Percentiles rank a stretch among this genome's conserved stretches.
Evolutionary conservation across 2,329 filamentous ascomycete genomes (phyloP).

Genomic region (Herpotrichia juniperi): DNA sequence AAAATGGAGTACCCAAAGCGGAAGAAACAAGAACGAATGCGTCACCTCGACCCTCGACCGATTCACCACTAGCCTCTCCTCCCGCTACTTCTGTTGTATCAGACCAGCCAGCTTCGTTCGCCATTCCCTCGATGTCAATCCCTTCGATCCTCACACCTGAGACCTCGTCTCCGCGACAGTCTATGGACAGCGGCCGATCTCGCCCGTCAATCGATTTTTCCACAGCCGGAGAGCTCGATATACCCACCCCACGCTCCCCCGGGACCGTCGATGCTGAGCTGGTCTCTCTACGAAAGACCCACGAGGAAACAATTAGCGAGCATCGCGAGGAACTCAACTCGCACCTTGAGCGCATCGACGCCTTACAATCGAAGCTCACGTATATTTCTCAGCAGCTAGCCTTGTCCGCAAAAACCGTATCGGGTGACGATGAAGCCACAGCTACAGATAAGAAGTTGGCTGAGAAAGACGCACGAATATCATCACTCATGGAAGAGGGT

Average conservation of each 20-base stretch:
- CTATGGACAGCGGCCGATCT: conserved; percentile 38
- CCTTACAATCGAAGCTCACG: conserved; percentile 86
- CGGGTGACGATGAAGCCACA: conserved; percentile 41
- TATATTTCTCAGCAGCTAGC: conserved; percentile 83
- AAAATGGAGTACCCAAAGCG: conserved; percentile 18
- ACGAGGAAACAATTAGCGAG: conserved; percentile 60
- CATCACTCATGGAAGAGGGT: conserved; percentile 88
- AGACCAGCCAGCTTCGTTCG: conserved; percentile 43
- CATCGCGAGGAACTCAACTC: conserved; percentile 82
- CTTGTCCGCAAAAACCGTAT: conserved; percentile 74
- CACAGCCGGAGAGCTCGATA: conserved; percentile 41
- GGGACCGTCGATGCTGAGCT: conserved; percentile 52
- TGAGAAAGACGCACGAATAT: conserved; percentile 90
- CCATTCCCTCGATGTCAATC: conserved; percentile 36
- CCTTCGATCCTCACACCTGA: conserved; percentile 39
- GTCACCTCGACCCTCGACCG: conserved; percentile 32
- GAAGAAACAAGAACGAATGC: conserved; percentile 19
- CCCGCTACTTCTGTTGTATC: conserved; percentile 27
- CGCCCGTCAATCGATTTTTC: conserved; percentile 37
- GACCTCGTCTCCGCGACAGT: conserved; percentile 37
- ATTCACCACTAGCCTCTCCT: conserved; percentile 24
- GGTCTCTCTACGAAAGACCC: conserved; percentile 55
- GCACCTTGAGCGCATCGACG: conserved; percentile 89
- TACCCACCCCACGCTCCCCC: conserved; percentile 26
- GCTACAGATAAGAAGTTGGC: conserved; percentile 75